These are phyloP conservation scores for Amaranthus cruentus DNA, from an alignment of 148 eudicot species.

Conservation along the genomic window DNA sequence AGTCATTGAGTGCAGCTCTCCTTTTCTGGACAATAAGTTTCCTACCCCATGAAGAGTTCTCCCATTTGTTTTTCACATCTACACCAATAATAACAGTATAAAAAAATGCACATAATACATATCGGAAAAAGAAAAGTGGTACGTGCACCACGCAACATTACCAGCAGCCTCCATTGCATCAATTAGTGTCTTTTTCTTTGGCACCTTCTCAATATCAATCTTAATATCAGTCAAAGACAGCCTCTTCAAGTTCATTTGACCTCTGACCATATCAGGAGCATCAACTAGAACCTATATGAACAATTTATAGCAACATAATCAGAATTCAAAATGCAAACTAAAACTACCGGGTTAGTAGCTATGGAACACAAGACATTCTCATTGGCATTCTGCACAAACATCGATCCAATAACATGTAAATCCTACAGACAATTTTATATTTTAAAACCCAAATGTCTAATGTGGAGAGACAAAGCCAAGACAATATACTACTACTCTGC, in stretches of 20 bases:
- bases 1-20: conserved; percentile 63
- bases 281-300: conserved; percentile 53
- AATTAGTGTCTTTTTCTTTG: conserved; percentile 62
- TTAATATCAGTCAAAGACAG: conserved; percentile 55
- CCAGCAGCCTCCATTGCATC: conserved; percentile 87
- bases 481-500: no score
- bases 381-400: no score
- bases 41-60: conserved; percentile 69
- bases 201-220: conserved; percentile 56
- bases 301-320: neutral
- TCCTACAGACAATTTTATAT: no score
- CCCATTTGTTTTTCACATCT: conserved; percentile 77
- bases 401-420: no score
- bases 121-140: neutral
- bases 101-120: neutral
- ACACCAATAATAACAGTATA: neutral
- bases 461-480: no score
- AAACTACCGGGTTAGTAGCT: neutral
- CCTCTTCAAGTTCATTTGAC: conserved; percentile 69
- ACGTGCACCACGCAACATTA: neutral
- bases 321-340: neutral
- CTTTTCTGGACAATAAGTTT: conserved; percentile 58
- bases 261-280: conserved; percentile 66
- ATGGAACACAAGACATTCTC: neutral
- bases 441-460: no score